These are phyloP conservation scores for Recurvomyces mirabilis DNA, from an alignment of 495 filamentous ascomycete species.

Conservation along the genomic window DNA sequence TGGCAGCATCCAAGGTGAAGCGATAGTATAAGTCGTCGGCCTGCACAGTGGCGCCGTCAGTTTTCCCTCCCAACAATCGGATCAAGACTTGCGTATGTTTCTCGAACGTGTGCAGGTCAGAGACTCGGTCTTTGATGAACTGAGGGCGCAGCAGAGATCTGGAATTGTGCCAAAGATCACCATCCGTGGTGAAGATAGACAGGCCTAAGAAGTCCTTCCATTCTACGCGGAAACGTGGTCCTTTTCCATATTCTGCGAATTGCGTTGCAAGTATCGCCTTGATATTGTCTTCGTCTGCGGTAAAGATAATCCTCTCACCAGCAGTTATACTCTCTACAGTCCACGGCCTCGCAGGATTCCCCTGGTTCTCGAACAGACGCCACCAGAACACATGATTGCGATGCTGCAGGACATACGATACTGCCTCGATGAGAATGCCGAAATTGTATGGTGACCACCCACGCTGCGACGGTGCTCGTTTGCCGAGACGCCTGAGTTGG, in stretches of 20 bases:
- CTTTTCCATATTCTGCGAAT: constrained; percentile 47
- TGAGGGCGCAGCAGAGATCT: constrained; percentile 45
- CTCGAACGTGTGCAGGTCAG: constrained; percentile 42
- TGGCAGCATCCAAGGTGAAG: constrained; percentile 46
- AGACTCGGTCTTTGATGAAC: constrained; percentile 45
- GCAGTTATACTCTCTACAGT: constrained; percentile 47
- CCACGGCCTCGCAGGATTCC: constrained; percentile 24
- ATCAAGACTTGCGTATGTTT: constrained; percentile 36
- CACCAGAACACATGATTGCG: constrained; percentile 52
- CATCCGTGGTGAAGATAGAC: constrained; percentile 49
- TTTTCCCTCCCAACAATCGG: constrained; percentile 29
- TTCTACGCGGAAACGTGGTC: constrained; percentile 37
- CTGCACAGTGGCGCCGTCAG: constrained; percentile 37
- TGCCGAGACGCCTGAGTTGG: constrained; percentile 18
- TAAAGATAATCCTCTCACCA: constrained; percentile 36
- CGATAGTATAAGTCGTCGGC: constrained; percentile 43
- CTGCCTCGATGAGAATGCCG: constrained; percentile 45
- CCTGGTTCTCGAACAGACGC: constrained; percentile 34
- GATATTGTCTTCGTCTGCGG: constrained; percentile 45
- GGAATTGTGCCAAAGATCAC: constrained; percentile 42
- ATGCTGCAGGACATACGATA: constrained; percentile 40
- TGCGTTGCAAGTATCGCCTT: constrained; percentile 46
- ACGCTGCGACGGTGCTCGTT: constrained; percentile 20
- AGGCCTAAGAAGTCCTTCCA: constrained; percentile 47
- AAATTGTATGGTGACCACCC: constrained; percentile 37